Evolutionary conservation across 306 rosid genomes (phyloP), one percentile per base, ranked within the genome.

Genomic region (Abrus pulchellus): DNA sequence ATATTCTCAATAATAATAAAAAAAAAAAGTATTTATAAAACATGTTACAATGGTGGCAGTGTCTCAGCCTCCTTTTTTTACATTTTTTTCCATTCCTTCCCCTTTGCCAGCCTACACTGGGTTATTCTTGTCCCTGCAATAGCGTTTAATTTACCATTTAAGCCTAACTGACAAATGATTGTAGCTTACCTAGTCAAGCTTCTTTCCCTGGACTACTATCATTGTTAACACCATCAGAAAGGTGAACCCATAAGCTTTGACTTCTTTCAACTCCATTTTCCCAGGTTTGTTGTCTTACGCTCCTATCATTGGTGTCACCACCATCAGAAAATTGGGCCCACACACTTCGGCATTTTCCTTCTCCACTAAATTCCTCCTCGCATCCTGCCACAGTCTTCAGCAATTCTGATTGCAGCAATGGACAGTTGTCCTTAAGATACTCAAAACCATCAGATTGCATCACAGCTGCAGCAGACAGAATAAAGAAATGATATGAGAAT

Each of bases 321-420:
- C 99, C 99, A 44, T 95, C 99, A 4, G 97, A 95, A 66, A 91
- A 92, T 78, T 93, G 98, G 43, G 91, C 99, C 99, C 99, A 95
- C 66, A 95, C 96, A 13, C 99, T 95, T 74, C 86, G 86, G 79
- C 96, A 86, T 82, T 91, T 93, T 36, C 94, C 98, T 81, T 91
- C 98, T 56, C 94, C 97, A 8, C 97, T 94, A 68, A 88, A 85
- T 71, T 91, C 99, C 82, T 91, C 99, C 53, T 91, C 99, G 0
- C 92, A 87, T 45, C 98, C 98, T 3, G 99, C 99, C 60, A 95
- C 97, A 5, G 92, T 93, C 89, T 95, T 95, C 45, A 95, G 85
- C 55, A 95, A 91, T 83, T 95, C 99, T 4, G 99, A 95, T 88
- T 95, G 99, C 76, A 93, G 87, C 82, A 90, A 76, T 1, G 99